A percentile compares a stretch with the other conserved stretches of the same genome.
Evolutionary conservation across 2,329 filamentous ascomycete species (phyloP).

Genomic region (Pestalotiopsis sp.): DNA sequence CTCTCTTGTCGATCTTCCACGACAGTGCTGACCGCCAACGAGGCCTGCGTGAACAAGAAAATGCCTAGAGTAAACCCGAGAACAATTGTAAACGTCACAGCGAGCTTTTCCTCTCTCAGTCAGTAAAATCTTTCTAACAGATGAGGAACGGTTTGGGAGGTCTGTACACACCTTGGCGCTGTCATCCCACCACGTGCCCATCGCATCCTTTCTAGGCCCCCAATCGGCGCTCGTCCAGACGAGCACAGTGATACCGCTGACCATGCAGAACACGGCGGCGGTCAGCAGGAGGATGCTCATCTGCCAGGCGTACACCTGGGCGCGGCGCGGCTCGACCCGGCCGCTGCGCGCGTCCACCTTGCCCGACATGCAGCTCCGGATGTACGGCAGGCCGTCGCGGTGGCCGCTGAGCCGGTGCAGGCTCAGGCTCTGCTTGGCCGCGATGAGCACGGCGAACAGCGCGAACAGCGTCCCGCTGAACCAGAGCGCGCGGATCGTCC

Average conservation of each 20-base stretch:
- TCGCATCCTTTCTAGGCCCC: constrained; percentile 19
- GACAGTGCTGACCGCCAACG: neutral
- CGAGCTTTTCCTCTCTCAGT: constrained; percentile 3
- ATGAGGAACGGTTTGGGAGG: neutral
- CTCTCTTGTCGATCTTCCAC: neutral
- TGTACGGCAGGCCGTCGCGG: constrained; percentile 36
- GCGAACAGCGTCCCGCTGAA: constrained; percentile 49
- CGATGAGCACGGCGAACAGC: constrained; percentile 51
- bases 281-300: constrained; percentile 22
- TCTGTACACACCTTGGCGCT: constrained; percentile 15
- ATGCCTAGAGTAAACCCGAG: neutral
- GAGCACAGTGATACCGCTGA: constrained; percentile 22
- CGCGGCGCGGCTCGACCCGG: constrained; percentile 12
- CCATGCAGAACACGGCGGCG: constrained; percentile 23
- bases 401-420: constrained; percentile 44
- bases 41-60: constrained; percentile 7
- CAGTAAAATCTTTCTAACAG: neutral
- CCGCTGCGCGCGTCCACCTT: constrained; percentile 5
- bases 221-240: constrained; percentile 24
- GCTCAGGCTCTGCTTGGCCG: constrained; percentile 44
- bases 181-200: constrained; percentile 21
- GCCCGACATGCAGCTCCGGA: constrained; percentile 28
- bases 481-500: constrained; percentile 43
- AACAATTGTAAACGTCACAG: constrained; percentile 9
- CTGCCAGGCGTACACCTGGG: constrained; percentile 28